A percentile compares a stretch with the other conserved stretches of the same genome.
These are phyloP conservation scores for Gleditsia sinensis DNA, from an alignment of 306 rosid species.

Conservation along the genomic window DNA sequence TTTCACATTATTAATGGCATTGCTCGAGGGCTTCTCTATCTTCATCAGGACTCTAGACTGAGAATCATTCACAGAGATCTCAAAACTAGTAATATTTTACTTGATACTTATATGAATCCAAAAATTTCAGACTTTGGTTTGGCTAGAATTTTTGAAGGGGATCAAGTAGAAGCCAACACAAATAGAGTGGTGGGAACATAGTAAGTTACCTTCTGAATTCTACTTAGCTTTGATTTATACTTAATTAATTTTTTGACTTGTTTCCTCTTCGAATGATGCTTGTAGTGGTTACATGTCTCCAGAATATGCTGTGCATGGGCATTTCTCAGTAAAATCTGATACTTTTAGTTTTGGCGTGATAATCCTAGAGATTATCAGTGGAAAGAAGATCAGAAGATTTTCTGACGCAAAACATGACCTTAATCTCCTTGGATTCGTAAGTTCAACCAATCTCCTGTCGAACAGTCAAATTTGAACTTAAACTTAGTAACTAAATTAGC, in stretches of 20 bases:
- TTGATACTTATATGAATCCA: neutral
- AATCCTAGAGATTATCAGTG: neutral
- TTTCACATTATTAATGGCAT: neutral
- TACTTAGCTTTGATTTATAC: neutral
- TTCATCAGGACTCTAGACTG: too few relatives aligned
- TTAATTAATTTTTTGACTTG: neutral
- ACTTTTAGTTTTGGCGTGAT: neutral
- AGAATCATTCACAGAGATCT: neutral
- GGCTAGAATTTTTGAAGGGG: neutral
- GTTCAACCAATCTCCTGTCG: neutral
- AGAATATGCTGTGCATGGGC: neutral
- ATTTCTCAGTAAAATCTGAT: neutral
- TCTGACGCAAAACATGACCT: neutral
- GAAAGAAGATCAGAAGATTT: neutral
- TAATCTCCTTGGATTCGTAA: slow-evolving; percentile 27
- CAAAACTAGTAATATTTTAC: neutral
- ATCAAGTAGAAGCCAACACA: neutral
- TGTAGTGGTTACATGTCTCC: neutral
- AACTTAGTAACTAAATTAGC: neutral
- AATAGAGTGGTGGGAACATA: neutral
- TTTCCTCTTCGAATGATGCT: neutral
- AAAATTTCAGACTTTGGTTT: neutral
- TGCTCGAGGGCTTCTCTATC: neutral
- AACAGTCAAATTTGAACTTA: neutral
- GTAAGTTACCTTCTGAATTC: neutral